These are phyloP conservation scores for Citrullus amarus DNA, from an alignment of 306 rosid genomes.

Conservation along the genomic window DNA sequence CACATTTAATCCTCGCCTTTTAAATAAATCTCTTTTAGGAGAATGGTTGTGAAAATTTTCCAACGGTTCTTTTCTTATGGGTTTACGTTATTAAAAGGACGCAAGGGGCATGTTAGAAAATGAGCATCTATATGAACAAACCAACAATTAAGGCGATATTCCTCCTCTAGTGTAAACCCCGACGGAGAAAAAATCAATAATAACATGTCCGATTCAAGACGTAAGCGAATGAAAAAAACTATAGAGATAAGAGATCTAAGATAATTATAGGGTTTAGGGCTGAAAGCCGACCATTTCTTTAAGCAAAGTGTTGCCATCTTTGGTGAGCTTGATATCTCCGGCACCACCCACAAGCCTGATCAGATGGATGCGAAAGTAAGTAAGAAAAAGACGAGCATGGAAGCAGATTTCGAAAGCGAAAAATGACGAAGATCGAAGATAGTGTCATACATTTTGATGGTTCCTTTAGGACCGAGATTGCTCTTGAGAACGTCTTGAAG, in stretches of 20 bases:
- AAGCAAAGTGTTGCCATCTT: conserved; percentile 91
- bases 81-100: not conserved
- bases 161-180: not conserved
- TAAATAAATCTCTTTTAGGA: not conserved
- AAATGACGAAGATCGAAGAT: not conserved
- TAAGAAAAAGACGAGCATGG: not conserved
- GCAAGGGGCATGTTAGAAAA: not conserved
- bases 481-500: conserved; percentile 85
- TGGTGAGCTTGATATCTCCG: conserved; percentile 92
- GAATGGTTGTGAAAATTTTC: not conserved
- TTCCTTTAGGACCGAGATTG: conserved; percentile 95
- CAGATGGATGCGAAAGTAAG: not conserved
- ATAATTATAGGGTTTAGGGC: not conserved
- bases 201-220: not conserved
- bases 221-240: not conserved
- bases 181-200: not conserved
- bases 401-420: not conserved
- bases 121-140: not conserved
- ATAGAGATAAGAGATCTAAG: conserved; percentile 15
- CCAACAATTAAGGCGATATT: not conserved
- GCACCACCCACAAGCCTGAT: conserved; percentile 94
- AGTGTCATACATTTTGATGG: conserved; percentile 60
- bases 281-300: conserved; percentile 67
- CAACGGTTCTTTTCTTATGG: not conserved
- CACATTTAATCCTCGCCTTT: not conserved